phyloP scores from a whole-genome alignment of 2,329 filamentous ascomycete species.

The Diaporthe eres region DNA sequence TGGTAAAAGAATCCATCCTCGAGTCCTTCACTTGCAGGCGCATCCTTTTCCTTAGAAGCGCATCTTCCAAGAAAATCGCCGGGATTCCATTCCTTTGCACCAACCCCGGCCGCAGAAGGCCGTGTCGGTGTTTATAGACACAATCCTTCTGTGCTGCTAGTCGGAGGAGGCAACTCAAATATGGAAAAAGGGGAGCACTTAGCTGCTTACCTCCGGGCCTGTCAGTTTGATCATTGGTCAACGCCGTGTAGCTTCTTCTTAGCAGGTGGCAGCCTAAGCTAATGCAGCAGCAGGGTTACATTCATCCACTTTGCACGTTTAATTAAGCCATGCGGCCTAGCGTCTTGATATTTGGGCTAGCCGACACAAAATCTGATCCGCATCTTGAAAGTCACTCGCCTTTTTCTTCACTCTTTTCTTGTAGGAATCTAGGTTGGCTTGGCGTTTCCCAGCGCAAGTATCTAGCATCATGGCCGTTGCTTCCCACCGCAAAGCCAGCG shows the following conservation, averaged over 20 bases:
- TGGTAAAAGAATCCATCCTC: no score
- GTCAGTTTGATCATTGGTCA: neutral
- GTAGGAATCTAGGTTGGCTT: neutral
- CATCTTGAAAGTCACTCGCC: neutral
- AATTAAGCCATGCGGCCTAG: conserved; percentile 3
- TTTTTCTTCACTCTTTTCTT: neutral
- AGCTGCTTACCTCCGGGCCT: neutral
- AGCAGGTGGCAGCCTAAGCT: conserved; percentile 9
- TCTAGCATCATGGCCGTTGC: neutral
- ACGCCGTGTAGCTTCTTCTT: neutral
- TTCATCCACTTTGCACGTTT: neutral
- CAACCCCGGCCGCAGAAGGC: neutral
- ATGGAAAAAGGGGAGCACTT: neutral
- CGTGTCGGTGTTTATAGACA: neutral
- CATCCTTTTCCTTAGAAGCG: no score
- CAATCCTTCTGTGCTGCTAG: neutral
- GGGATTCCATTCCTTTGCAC: no score
- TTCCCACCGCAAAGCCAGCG: neutral
- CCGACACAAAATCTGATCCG: neutral
- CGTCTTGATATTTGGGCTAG: neutral
- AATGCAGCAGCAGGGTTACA: neutral
- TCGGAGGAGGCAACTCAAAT: neutral
- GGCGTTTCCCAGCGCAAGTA: neutral
- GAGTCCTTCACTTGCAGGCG: no score
- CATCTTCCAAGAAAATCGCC: no score